These are phyloP conservation scores for Pythium brachiatum DNA, from an alignment of 352 stramenopile species.

Conservation along the genomic window DNA sequence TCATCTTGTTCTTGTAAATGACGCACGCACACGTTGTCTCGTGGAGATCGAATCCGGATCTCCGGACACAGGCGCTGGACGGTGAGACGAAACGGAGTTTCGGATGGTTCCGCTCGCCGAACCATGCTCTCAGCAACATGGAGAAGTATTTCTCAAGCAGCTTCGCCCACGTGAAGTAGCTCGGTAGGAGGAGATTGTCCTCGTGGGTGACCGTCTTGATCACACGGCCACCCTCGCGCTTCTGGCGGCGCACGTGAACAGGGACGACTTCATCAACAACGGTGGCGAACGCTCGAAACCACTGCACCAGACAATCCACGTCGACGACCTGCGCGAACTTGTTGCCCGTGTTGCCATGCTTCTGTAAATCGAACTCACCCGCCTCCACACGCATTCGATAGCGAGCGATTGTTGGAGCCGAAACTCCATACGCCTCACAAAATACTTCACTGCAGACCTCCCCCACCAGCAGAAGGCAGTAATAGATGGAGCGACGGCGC, in stretches of 20 bases:
- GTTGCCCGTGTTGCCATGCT: constrained; percentile 4
- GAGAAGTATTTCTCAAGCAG: constrained; percentile 9
- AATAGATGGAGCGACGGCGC: not conserved
- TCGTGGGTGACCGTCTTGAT: not conserved
- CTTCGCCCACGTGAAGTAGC: constrained; percentile 10
- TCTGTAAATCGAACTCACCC: not conserved
- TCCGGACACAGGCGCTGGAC: constrained; percentile 2
- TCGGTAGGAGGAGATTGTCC: constrained; percentile 5
- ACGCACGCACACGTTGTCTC: constrained; percentile 3
- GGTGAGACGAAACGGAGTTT: not conserved
- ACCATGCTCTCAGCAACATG: constrained; percentile 2
- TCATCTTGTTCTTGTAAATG: constrained; percentile 6
- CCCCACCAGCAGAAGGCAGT: constrained; percentile 4
- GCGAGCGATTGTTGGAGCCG: not conserved
- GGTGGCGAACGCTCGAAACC: not conserved
- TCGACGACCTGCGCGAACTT: constrained; percentile 1
- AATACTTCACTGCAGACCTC: constrained; percentile 4
- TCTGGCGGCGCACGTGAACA: not conserved
- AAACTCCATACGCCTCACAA: not conserved
- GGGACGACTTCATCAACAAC: constrained; percentile 7
- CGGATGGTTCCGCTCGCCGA: constrained; percentile 1
- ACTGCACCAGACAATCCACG: not conserved
- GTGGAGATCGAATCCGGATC: constrained; percentile 5
- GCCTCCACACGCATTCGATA: not conserved
- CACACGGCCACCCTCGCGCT: not conserved